phyloP scores from a whole-genome alignment of 2,329 filamentous ascomycete species.

The Trichoderma asperellum region DNA sequence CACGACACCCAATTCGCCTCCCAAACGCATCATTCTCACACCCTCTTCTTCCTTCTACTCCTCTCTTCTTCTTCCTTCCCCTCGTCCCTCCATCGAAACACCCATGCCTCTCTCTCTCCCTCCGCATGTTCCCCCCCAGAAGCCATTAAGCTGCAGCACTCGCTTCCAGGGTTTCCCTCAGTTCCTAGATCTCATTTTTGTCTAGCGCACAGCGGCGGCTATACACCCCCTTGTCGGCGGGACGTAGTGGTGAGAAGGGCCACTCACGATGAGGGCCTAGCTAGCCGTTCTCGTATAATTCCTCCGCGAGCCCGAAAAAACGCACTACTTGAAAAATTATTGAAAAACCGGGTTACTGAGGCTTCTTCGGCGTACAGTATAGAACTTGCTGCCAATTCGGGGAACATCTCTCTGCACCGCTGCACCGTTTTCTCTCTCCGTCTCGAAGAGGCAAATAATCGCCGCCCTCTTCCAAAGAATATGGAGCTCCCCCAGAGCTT shows the following conservation, averaged over 20 bases:
- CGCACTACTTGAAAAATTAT: neutral
- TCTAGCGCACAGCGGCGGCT: slow-evolving; percentile 10
- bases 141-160: neutral
- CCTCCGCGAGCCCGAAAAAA: neutral
- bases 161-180: slow-evolving; percentile 8
- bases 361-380: neutral
- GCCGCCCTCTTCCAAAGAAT: neutral
- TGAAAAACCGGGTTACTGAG: neutral
- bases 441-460: neutral
- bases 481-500: slow-evolving; percentile 1
- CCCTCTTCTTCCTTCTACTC: neutral
- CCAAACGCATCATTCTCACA: neutral
- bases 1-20: neutral
- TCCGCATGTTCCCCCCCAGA: slow-evolving; percentile 5
- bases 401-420: neutral
- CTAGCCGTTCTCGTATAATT: slow-evolving; percentile 20
- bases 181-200: slow-evolving; percentile 12
- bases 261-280: slow-evolving; percentile 4
- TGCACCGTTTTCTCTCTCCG: neutral
- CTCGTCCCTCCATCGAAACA: neutral
- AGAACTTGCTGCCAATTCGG: neutral
- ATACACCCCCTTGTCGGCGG: slow-evolving; percentile 1
- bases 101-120: neutral
- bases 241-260: neutral
- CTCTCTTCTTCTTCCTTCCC: neutral